Conservation (phyloP, 768 basidiomycete species). For the Trametes sanguinea region DNA sequence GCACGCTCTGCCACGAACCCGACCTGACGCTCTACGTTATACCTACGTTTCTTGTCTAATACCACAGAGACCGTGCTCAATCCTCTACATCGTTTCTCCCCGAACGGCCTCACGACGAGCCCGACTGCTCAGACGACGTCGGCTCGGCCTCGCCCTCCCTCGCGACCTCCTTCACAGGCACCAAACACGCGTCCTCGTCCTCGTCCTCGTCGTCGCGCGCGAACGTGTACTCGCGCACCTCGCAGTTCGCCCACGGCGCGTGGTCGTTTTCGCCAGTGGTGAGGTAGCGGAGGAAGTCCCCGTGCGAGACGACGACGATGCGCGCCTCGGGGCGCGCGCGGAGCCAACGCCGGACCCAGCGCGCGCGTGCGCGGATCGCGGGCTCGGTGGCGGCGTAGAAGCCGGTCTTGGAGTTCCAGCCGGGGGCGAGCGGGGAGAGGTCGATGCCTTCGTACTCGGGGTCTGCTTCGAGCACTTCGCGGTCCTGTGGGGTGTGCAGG, state of each 20-base stretch:
- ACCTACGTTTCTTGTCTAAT: background rate
- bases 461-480: conserved; percentile 30
- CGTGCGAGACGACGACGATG: conserved; percentile 33
- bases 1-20: background rate
- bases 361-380: conserved; percentile 29
- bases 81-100: too few relatives aligned
- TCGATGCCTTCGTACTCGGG: conserved; percentile 34
- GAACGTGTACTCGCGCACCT: conserved; percentile 33
- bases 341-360: conserved; percentile 32
- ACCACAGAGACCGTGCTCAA: background rate
- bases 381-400: conserved; percentile 26
- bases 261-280: conserved; percentile 28
- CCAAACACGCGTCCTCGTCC: conserved; percentile 26
- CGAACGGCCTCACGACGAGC: background rate
- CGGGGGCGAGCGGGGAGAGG: conserved; percentile 31
- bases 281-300: conserved; percentile 30
- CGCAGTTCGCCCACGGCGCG: conserved; percentile 31
- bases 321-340: conserved; percentile 30
- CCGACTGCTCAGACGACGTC: conserved; percentile 27
- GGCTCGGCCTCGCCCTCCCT: conserved; percentile 29
- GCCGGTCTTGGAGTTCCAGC: conserved; percentile 31
- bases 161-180: conserved; percentile 23
- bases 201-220: conserved; percentile 26
- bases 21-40: conserved; percentile 10
- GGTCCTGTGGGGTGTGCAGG: conserved; percentile 14